These are phyloP conservation scores for Sugiyamaella marilandica DNA, from an alignment of 805 yeast genomes.

Conservation along the genomic window DNA sequence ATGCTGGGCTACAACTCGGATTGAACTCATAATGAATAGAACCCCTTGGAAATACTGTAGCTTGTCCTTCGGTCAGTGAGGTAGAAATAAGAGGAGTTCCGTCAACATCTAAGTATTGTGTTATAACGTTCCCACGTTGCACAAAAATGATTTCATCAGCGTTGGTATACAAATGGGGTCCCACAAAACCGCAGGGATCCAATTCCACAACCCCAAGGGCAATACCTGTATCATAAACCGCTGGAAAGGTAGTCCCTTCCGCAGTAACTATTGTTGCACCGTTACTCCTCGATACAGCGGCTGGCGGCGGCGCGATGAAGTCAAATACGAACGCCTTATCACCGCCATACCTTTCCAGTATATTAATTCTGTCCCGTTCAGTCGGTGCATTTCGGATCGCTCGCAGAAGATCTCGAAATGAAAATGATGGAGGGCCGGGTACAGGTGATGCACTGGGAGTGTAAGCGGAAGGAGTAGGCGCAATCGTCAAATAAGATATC, in stretches of 20 bases:
- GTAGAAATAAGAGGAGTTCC: conserved; percentile 15
- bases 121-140: conserved; percentile 14
- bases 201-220: conserved; percentile 14
- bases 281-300: conserved; percentile 3
- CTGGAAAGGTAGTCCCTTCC: conserved; percentile 17
- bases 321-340: conserved; percentile 17
- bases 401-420: background rate
- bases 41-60: conserved; percentile 21
- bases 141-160: conserved; percentile 20
- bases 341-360: conserved; percentile 13
- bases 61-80: conserved; percentile 12
- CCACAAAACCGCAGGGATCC: conserved; percentile 20
- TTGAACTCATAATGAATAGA: conserved; percentile 21
- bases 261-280: conserved; percentile 17
- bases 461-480: too few species aligned
- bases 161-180: conserved; percentile 19
- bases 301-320: conserved; percentile 16
- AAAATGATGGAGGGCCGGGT: too few species aligned
- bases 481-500: too few species aligned
- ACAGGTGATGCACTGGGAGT: too few species aligned
- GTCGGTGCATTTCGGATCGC: conserved; percentile 9
- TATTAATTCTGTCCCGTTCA: conserved; percentile 11
- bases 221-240: conserved; percentile 17
- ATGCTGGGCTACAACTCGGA: conserved; percentile 20
- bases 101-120: conserved; percentile 16